A percentile compares a stretch with the other conserved stretches of the same genome.
These are phyloP conservation scores for Globisporangium cystogenes DNA, from an alignment of 352 stramenopile species.

Conservation along the genomic window DNA sequence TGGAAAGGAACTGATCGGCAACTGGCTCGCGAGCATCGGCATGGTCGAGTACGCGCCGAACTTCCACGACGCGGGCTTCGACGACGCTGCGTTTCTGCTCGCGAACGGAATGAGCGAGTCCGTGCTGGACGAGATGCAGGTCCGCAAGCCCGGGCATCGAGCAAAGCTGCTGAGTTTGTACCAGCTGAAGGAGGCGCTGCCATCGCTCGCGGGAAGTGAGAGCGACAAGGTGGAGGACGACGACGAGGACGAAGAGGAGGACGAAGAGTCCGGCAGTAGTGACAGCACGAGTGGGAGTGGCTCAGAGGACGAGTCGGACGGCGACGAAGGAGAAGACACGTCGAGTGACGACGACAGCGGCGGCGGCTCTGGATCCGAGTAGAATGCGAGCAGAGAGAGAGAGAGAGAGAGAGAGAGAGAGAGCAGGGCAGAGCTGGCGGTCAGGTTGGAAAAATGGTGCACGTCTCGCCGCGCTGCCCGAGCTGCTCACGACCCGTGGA, in stretches of 20 bases:
- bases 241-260: neutral
- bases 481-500: conserved; percentile 20
- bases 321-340: conserved; percentile 12
- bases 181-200: conserved; percentile 50
- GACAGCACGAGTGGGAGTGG: conserved; percentile 1
- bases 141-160: conserved; percentile 64
- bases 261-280: neutral
- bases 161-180: conserved; percentile 65
- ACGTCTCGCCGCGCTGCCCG: neutral
- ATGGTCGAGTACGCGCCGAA: conserved; percentile 50
- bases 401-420: too few species aligned
- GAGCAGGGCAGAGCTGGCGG: neutral
- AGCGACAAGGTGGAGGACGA: conserved; percentile 11
- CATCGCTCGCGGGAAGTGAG: conserved; percentile 2
- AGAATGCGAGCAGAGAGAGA: neutral
- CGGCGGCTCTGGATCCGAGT: conserved; percentile 3
- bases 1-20: conserved; percentile 29
- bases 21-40: conserved; percentile 69
- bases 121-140: conserved; percentile 50
- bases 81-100: conserved; percentile 61
- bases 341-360: conserved; percentile 10
- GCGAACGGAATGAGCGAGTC: conserved; percentile 37
- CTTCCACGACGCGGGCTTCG: conserved; percentile 53
- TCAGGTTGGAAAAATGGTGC: neutral
- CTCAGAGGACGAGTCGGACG: conserved; percentile 14